Evolutionary conservation across 176 grass and related monocot species (phyloP).

Genomic region (Metroxylon sagu): DNA sequence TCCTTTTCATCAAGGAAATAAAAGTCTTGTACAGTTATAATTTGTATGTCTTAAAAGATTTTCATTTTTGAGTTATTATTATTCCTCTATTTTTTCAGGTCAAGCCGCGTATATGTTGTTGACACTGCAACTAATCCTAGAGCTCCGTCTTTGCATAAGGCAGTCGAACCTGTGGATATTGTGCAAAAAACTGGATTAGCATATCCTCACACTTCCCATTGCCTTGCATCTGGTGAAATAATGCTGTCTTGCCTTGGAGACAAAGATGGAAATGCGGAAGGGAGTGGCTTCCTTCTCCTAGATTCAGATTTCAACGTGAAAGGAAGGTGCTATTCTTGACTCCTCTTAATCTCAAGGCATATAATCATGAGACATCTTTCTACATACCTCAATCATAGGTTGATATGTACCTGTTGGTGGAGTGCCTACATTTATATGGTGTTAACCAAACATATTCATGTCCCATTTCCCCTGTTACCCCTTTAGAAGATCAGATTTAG

Average conservation of each 20-base stretch:
- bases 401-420: no score
- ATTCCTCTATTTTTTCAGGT: constrained; percentile 32
- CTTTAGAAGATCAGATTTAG: no score
- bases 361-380: no score
- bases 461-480: no score
- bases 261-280: constrained; percentile 71
- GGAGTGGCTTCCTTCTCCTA: constrained; percentile 73
- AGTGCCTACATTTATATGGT: no score
- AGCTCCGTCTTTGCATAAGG: constrained; percentile 82
- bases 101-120: constrained; percentile 59
- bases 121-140: constrained; percentile 58
- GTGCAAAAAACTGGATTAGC: constrained; percentile 77
- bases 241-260: constrained; percentile 94
- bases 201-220: constrained; percentile 90
- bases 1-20: no score
- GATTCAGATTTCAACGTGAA: constrained; percentile 97
- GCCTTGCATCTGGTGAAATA: constrained; percentile 83
- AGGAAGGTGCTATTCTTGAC: constrained; percentile 50
- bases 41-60: no score
- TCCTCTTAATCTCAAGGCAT: not conserved
- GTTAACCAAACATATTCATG: no score
- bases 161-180: constrained; percentile 68
- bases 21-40: no score
- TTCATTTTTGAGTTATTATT: not conserved
- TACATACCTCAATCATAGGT: no score